Percentiles rank a stretch among this genome's conserved stretches.
Evolutionary conservation across 805 yeast species (phyloP).

Genomic region (Pichia phayaonensis): DNA sequence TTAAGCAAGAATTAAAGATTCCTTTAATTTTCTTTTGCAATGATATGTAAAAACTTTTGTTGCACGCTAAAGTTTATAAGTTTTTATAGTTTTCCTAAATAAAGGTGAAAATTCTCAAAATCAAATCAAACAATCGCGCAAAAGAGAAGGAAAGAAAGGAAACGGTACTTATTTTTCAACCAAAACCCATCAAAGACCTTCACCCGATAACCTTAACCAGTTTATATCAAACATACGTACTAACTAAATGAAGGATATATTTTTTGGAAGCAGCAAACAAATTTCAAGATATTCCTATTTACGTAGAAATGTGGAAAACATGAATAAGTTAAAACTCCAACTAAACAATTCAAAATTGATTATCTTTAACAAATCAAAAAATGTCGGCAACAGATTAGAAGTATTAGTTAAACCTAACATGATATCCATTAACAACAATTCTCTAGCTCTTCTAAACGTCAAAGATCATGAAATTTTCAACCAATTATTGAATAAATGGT

Average conservation of each 20-base stretch:
- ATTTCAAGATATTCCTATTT: slow-evolving; percentile 60
- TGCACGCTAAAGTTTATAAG: not conserved
- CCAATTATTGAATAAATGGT: slow-evolving; percentile 5
- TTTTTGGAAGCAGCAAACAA: slow-evolving; percentile 24
- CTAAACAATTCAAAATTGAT: not conserved
- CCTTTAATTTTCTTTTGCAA: not conserved
- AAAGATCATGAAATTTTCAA: not conserved
- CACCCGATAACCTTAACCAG: no score
- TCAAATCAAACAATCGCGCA: no score
- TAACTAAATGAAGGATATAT: slow-evolving; percentile 10
- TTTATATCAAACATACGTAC: no score
- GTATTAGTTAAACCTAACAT: not conserved
- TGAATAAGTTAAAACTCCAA: slow-evolving; percentile 18
- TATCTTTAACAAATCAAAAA: not conserved
- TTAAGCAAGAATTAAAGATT: not conserved
- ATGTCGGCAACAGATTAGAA: not conserved
- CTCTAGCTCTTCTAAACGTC: not conserved
- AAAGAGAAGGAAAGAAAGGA: no score
- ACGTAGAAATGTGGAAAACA: slow-evolving; percentile 47
- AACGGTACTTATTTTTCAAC: no score
- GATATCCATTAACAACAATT: not conserved
- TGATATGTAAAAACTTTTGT: not conserved
- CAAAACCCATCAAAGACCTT: no score
- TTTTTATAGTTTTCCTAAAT: not conserved
- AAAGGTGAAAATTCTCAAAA: no score